These are phyloP conservation scores for Exophiala xenobiotica DNA, from an alignment of 2,329 filamentous ascomycete genomes.

Conservation along the genomic window DNA sequence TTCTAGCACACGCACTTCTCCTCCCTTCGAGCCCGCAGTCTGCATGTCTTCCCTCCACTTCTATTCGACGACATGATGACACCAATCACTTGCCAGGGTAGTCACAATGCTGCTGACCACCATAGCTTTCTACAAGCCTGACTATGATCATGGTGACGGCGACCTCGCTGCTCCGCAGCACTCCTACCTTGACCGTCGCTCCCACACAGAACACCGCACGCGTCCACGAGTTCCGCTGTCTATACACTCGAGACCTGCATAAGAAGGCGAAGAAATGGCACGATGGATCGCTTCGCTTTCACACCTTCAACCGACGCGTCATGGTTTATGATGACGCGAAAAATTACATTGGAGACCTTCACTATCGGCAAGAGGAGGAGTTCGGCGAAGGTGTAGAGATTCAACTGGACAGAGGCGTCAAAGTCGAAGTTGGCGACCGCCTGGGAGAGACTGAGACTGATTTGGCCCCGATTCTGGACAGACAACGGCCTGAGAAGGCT, in stretches of 20 bases:
- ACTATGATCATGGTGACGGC: conserved; percentile 15
- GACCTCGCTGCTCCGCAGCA: conserved; percentile 32
- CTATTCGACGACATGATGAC: conserved; percentile 1
- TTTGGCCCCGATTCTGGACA: conserved; percentile 71
- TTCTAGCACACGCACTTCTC: too few relatives aligned
- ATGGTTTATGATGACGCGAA: conserved; percentile 86
- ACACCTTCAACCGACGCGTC: conserved; percentile 84
- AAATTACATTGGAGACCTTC: conserved; percentile 79
- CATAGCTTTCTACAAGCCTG: conserved; percentile 2
- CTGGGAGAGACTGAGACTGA: conserved; percentile 75
- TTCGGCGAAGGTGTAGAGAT: conserved; percentile 81
- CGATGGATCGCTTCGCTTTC: conserved; percentile 82
- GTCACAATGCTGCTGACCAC: conserved; percentile 19
- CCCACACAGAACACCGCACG: conserved; percentile 65
- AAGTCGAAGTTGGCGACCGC: conserved; percentile 78
- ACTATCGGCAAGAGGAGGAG: conserved; percentile 70
- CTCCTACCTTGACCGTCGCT: conserved; percentile 42
- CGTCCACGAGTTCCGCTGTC: conserved; percentile 78
- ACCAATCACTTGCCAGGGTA: neutral
- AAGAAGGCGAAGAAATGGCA: conserved; percentile 93
- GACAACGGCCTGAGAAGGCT: conserved; percentile 44
- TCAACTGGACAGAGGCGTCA: conserved; percentile 69
- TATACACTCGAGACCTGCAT: conserved; percentile 81
- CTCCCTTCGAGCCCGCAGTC: too few relatives aligned
- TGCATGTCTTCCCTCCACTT: conserved; percentile 1